Percentiles rank a stretch among this genome's conserved stretches.
Conservation (phyloP, 2,329 filamentous ascomycete genomes). For the Aspergillus sp. region DNA sequence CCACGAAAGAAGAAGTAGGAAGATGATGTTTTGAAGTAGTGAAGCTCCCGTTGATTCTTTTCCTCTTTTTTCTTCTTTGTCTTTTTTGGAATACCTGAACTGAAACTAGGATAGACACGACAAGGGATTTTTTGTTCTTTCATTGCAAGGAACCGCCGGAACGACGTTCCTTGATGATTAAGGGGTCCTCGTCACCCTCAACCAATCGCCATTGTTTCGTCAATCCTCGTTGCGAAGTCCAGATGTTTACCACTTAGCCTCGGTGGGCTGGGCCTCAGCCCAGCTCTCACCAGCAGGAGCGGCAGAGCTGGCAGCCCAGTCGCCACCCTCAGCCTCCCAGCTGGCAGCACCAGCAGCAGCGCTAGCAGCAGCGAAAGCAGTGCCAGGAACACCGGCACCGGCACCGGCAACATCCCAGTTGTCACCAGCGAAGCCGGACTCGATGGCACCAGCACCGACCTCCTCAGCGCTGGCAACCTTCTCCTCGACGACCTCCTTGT, state of each 20-base stretch:
- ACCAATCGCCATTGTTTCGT: slow-evolving; percentile 23
- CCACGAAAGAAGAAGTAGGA: slow-evolving; percentile 33
- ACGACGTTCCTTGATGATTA: not conserved
- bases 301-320: slow-evolving; percentile 55
- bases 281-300: slow-evolving; percentile 41
- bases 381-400: slow-evolving; percentile 63
- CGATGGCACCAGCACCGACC: slow-evolving; percentile 75
- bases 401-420: slow-evolving; percentile 81
- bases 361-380: slow-evolving; percentile 70
- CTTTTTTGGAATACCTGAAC: slow-evolving; percentile 33
- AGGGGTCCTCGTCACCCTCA: slow-evolving; percentile 17
- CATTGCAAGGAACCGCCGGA: slow-evolving; percentile 13
- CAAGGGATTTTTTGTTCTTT: slow-evolving; percentile 31
- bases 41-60: slow-evolving; percentile 32
- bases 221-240: slow-evolving; percentile 30
- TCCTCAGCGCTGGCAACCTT: slow-evolving; percentile 86
- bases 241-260: slow-evolving; percentile 45
- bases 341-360: slow-evolving; percentile 63
- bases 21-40: slow-evolving; percentile 28
- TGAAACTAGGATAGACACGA: slow-evolving; percentile 45
- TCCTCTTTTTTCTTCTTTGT: slow-evolving; percentile 38
- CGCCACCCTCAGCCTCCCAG: slow-evolving; percentile 62
- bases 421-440: slow-evolving; percentile 71
- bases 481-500: slow-evolving; percentile 88
- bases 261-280: slow-evolving; percentile 42